Percentiles rank a stretch among this genome's conserved stretches.
Conservation (phyloP, 1,139 yeast species). For the Yamadazyma atmosphaerica region DNA sequence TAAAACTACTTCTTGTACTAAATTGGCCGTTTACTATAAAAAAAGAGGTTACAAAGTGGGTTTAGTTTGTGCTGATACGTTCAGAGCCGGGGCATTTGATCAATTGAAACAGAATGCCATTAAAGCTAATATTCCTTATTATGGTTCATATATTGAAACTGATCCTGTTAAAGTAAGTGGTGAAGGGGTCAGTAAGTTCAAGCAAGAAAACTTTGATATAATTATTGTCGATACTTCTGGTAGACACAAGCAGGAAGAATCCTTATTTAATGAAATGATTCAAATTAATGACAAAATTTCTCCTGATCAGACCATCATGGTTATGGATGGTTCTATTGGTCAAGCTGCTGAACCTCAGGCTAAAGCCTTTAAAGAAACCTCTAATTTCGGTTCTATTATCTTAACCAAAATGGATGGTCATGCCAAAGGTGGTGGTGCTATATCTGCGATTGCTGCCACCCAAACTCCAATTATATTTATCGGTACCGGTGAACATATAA, state of each 20-base stretch:
- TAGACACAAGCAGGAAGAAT: slow-evolving; percentile 94
- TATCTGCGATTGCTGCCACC: slow-evolving; percentile 97
- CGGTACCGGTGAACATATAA: slow-evolving; percentile 98
- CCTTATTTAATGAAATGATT: slow-evolving; percentile 90
- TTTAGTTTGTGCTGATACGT: slow-evolving; percentile 97
- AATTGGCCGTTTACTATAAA: slow-evolving; percentile 91
- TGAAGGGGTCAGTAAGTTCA: slow-evolving; percentile 91
- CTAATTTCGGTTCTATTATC: slow-evolving; percentile 93
- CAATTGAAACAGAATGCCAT: slow-evolving; percentile 97
- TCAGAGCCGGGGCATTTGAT: slow-evolving; percentile 99
- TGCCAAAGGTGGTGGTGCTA: slow-evolving; percentile 99
- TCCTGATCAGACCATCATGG: slow-evolving; percentile 97
- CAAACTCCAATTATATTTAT: slow-evolving; percentile 94
- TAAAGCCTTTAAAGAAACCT: slow-evolving; percentile 86
- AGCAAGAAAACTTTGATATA: slow-evolving; percentile 86
- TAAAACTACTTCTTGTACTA: slow-evolving; percentile 96
- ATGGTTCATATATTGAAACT: slow-evolving; percentile 92
- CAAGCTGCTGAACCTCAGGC: slow-evolving; percentile 98
- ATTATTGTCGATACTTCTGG: slow-evolving; percentile 98
- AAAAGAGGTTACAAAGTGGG: slow-evolving; percentile 94
- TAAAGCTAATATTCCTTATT: slow-evolving; percentile 90
- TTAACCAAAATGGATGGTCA: slow-evolving; percentile 98
- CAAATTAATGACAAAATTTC: slow-evolving; percentile 83
- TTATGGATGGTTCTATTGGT: slow-evolving; percentile 95
- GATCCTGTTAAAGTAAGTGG: slow-evolving; percentile 92